A percentile compares a stretch with the other conserved stretches of the same genome.
Evolutionary conservation across 2,329 filamentous ascomycete genomes (phyloP).

Genomic region (Trichoderma pleuroti): DNA sequence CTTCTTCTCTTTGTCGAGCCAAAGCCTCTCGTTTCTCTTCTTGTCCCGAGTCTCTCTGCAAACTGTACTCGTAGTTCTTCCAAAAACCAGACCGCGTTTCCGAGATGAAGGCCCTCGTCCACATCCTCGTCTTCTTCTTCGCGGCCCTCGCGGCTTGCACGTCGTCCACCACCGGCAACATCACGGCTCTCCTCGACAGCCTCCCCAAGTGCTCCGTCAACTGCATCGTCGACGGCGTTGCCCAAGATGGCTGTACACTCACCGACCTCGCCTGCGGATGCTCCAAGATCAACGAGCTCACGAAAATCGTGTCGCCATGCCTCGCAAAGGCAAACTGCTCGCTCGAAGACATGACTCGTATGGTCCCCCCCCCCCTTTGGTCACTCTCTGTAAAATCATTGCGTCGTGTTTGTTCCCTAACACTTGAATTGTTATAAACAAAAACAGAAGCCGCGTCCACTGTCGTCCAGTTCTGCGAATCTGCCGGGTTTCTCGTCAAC

Average conservation of each 20-base stretch:
- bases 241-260: constrained; percentile 32
- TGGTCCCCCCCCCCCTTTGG: not conserved
- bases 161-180: constrained; percentile 16
- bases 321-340: constrained; percentile 34
- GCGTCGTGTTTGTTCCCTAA: not conserved
- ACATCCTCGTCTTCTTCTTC: constrained; percentile 20
- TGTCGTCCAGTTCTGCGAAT: constrained; percentile 3
- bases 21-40: not conserved
- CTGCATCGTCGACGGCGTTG: constrained; percentile 35
- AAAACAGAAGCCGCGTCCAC: not conserved
- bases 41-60: not conserved
- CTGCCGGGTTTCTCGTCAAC: not conserved
- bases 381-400: not conserved
- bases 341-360: constrained; percentile 28
- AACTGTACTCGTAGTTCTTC: not conserved
- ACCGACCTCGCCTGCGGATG: constrained; percentile 40
- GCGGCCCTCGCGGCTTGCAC: constrained; percentile 17
- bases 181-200: constrained; percentile 21
- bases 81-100: not conserved
- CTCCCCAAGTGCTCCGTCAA: constrained; percentile 39
- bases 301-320: constrained; percentile 34
- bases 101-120: not conserved
- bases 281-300: constrained; percentile 34
- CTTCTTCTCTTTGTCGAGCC: not conserved
- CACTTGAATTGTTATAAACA: not conserved